These are phyloP conservation scores for Athelia psychrophila DNA, from an alignment of 1,284 basidiomycete genomes.

Conservation along the genomic window DNA sequence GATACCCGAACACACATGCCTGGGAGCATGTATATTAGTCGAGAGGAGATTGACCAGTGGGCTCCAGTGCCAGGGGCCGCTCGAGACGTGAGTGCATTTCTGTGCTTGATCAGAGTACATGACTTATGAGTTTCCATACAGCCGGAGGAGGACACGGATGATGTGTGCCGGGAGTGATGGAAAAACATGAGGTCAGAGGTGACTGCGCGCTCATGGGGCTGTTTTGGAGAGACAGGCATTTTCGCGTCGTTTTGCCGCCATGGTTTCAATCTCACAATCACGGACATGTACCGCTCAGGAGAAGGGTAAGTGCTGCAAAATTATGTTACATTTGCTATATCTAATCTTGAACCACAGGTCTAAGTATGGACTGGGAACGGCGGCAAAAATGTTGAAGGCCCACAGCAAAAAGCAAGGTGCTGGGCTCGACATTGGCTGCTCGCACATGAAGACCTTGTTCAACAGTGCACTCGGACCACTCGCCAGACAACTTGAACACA, in stretches of 20 bases:
- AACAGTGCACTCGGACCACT: constrained; percentile 9
- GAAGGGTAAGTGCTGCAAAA: constrained; percentile 13
- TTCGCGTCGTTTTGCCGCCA: constrained; percentile 16
- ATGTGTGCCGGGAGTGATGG: constrained; percentile 9
- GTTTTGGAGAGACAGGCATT: constrained; percentile 16
- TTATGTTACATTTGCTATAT: not conserved
- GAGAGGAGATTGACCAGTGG: constrained; percentile 8
- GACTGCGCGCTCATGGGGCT: constrained; percentile 14
- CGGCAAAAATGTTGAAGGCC: not conserved
- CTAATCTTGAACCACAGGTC: not conserved
- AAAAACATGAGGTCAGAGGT: constrained; percentile 15
- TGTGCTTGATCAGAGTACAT: not conserved
- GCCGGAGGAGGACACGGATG: constrained; percentile 4
- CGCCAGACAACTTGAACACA: constrained; percentile 3
- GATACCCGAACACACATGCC: constrained; percentile 2
- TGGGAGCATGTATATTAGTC: constrained; percentile 5
- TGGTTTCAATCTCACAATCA: constrained; percentile 12
- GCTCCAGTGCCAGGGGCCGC: not conserved
- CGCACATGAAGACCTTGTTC: constrained; percentile 10
- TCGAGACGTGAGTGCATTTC: not conserved
- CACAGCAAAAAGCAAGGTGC: not conserved
- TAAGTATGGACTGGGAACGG: constrained; percentile 7
- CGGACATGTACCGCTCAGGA: constrained; percentile 18
- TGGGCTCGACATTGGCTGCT: constrained; percentile 14
- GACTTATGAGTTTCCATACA: not conserved